Conservation (phyloP, 192 early-diverging fungal genomes). For the Chytriomyces confervae region DNA sequence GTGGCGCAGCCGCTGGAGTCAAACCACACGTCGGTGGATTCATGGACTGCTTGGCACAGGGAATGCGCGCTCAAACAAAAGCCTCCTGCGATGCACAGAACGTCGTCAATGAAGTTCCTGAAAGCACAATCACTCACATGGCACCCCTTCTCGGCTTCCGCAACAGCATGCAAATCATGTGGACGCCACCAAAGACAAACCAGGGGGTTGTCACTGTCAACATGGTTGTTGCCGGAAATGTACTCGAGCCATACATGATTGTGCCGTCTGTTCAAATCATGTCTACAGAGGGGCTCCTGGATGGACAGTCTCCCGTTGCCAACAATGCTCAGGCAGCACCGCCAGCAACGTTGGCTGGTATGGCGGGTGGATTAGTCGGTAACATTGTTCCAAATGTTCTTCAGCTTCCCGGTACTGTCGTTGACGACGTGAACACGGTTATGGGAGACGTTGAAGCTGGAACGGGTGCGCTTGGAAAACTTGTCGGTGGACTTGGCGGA, state of each 20-base stretch:
- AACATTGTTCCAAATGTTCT: too few relatives aligned
- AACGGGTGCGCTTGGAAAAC: too few relatives aligned
- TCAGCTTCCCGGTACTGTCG: too few relatives aligned
- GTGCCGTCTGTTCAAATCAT: constrained; percentile 11
- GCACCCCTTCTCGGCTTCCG: neutral
- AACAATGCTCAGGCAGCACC: too few relatives aligned
- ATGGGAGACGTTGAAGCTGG: too few relatives aligned
- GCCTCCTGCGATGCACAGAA: constrained; percentile 32
- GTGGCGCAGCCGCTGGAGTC: neutral
- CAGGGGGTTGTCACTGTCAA: constrained; percentile 26
- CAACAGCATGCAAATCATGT: constrained; percentile 10
- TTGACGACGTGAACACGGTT: too few relatives aligned
- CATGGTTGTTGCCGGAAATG: constrained; percentile 25
- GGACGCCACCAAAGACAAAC: constrained; percentile 20
- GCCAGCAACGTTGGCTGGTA: too few relatives aligned
- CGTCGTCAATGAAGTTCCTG: constrained; percentile 34
- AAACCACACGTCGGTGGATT: constrained; percentile 17
- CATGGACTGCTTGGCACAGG: constrained; percentile 7
- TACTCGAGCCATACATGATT: neutral
- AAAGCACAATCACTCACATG: constrained; percentile 44
- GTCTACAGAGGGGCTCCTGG: neutral
- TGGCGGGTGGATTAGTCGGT: too few relatives aligned
- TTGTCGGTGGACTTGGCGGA: too few relatives aligned
- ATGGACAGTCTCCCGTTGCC: neutral
- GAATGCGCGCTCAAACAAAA: constrained; percentile 46